These are phyloP conservation scores for Colletotrichum coccodes DNA, from an alignment of 2,329 filamentous ascomycete species.

Conservation along the genomic window DNA sequence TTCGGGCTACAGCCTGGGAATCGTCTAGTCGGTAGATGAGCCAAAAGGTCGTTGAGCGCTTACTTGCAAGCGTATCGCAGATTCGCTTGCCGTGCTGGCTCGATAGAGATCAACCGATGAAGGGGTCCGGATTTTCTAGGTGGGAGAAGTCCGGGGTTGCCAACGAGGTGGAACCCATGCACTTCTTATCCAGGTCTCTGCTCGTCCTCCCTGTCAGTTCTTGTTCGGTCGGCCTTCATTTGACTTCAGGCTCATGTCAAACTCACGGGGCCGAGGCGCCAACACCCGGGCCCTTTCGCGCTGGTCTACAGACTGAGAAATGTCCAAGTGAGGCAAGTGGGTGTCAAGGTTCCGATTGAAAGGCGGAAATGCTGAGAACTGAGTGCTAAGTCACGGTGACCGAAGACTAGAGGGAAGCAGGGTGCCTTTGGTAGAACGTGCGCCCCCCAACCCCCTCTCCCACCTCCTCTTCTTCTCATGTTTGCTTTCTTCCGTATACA, in stretches of 20 bases:
- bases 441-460: not conserved
- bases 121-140: not conserved
- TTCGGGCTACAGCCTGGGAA: not conserved
- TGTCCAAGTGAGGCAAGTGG: constrained; percentile 3
- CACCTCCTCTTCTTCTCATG: not conserved
- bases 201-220: not conserved
- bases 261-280: constrained; percentile 16
- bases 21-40: not conserved
- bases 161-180: constrained; percentile 22
- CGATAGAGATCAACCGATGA: not conserved
- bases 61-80: constrained; percentile 11
- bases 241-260: constrained; percentile 27
- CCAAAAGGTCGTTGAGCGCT: not conserved
- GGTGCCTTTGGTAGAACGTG: constrained; percentile 15
- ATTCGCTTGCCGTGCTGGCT: not conserved
- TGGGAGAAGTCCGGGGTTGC: not conserved
- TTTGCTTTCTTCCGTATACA: not conserved
- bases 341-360: not conserved
- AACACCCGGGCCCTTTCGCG: constrained; percentile 18
- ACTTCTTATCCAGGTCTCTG: constrained; percentile 22
- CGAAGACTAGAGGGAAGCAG: constrained; percentile 5
- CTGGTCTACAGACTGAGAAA: not conserved
- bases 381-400: not conserved
- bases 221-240: not conserved
- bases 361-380: not conserved